A percentile compares a stretch with the other conserved stretches of the same genome.
phyloP scores from a whole-genome alignment of 257 asterid species.

The Pogostemon cablin region DNA sequence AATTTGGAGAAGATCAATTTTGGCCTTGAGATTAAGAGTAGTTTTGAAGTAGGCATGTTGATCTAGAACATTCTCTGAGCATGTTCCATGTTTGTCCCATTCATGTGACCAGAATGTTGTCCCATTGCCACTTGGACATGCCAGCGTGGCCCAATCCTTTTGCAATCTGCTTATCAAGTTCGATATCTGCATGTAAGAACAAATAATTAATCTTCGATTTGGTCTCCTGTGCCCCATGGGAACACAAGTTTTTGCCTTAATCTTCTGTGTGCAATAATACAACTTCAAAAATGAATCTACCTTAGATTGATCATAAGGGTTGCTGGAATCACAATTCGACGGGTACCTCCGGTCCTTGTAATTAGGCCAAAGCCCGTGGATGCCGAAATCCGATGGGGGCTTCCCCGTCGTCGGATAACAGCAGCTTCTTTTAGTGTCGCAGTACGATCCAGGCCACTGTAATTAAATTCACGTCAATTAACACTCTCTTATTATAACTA shows the following conservation, averaged over 20 bases:
- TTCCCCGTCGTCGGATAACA: constrained; percentile 83
- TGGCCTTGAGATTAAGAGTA: constrained; percentile 59
- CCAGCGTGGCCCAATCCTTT: constrained; percentile 64
- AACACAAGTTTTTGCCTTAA: too few relatives aligned
- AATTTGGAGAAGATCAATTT: constrained; percentile 52
- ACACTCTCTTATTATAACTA: neutral
- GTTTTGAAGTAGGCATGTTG: constrained; percentile 63
- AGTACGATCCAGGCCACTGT: constrained; percentile 89
- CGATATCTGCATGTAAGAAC: constrained; percentile 43
- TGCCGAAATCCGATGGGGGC: constrained; percentile 70
- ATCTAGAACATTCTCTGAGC: constrained; percentile 56
- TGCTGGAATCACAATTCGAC: constrained; percentile 65
- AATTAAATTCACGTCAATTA: neutral
- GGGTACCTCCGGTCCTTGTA: constrained; percentile 75
- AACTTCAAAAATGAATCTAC: constrained; percentile 22
- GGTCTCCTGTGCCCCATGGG: too few relatives aligned
- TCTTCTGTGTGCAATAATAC: too few relatives aligned
- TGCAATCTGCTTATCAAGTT: constrained; percentile 73
- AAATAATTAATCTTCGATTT: too few relatives aligned
- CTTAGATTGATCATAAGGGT: constrained; percentile 60
- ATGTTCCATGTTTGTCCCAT: constrained; percentile 87
- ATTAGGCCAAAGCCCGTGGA: constrained; percentile 89
- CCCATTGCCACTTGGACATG: constrained; percentile 79
- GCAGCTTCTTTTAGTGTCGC: constrained; percentile 71
- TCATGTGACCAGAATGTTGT: constrained; percentile 78